phyloP scores from a whole-genome alignment of 345 rosid genomes.

The Gossypioides kirkii region DNA sequence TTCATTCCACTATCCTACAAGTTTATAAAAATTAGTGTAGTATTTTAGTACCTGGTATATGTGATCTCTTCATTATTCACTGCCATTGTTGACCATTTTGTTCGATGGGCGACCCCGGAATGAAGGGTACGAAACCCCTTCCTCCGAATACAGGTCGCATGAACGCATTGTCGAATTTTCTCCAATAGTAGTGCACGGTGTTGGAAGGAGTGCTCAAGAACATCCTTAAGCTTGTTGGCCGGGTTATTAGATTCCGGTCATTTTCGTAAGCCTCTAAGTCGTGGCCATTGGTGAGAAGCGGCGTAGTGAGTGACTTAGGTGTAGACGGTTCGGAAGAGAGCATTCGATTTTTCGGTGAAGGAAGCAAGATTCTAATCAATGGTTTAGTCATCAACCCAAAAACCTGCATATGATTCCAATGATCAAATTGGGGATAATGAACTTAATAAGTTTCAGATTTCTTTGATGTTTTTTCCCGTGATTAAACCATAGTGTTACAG shows the following conservation, averaged over 20 bases:
- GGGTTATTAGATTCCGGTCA: conserved; percentile 21
- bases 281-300: conserved; percentile 45
- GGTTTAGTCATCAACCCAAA: conserved; percentile 87
- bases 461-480: neutral
- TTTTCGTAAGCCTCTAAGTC: conserved; percentile 23
- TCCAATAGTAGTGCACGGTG: conserved; percentile 77
- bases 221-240: conserved; percentile 46
- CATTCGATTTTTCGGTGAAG: conserved; percentile 45
- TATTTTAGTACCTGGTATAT: neutral
- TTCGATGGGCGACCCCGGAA: conserved; percentile 67
- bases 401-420: conserved; percentile 42
- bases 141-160: conserved; percentile 94
- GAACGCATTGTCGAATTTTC: conserved; percentile 64
- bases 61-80: neutral
- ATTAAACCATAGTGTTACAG: neutral
- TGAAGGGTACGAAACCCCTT: conserved; percentile 62
- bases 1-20: conserved; percentile 11
- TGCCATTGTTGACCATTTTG: conserved; percentile 33
- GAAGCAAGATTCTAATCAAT: conserved; percentile 65
- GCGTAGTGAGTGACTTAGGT: conserved; percentile 44
- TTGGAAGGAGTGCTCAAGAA: conserved; percentile 59
- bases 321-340: conserved; percentile 46
- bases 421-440: neutral
- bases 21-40: conserved; percentile 13
- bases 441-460: neutral